Conservation (phyloP, 1,139 yeast genomes). For the Sugiyamaella xylanicola region DNA sequence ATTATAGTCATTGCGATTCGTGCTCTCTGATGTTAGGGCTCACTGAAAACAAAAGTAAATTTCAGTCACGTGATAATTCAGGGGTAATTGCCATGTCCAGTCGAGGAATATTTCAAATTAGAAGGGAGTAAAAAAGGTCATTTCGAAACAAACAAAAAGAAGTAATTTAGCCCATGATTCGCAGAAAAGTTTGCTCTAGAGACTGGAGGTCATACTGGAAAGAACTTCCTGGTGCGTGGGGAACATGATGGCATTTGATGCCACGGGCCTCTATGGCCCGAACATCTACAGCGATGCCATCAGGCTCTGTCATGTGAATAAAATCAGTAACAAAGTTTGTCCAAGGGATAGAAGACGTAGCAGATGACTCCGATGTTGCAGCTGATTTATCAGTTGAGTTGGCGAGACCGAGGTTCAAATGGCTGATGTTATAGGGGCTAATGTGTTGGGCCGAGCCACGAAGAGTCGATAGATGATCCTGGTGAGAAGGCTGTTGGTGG, state of each 20-base stretch:
- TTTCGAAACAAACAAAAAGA: background rate
- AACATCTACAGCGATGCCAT: conserved; percentile 22
- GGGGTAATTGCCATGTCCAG: conserved; percentile 8
- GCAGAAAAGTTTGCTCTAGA: conserved; percentile 19
- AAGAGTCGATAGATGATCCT: background rate
- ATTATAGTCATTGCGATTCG: background rate
- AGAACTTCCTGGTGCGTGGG: conserved; percentile 19
- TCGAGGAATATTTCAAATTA: no score
- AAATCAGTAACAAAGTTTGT: conserved; percentile 33
- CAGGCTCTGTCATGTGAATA: conserved; percentile 24
- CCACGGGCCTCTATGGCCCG: conserved; percentile 25
- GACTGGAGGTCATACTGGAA: conserved; percentile 21
- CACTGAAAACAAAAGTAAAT: background rate
- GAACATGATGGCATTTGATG: conserved; percentile 22
- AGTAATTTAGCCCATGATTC: conserved; percentile 15
- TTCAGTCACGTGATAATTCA: conserved; percentile 4
- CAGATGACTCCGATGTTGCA: background rate
- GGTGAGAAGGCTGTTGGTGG: background rate
- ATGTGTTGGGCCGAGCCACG: background rate
- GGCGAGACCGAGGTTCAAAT: background rate
- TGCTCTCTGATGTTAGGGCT: conserved; percentile 7
- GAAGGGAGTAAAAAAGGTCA: no score
- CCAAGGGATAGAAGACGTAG: conserved; percentile 25
- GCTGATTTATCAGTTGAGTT: background rate
- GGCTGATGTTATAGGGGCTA: background rate